phyloP scores from a whole-genome alignment of 768 basidiomycete genomes.

The Lyophyllum atratum region DNA sequence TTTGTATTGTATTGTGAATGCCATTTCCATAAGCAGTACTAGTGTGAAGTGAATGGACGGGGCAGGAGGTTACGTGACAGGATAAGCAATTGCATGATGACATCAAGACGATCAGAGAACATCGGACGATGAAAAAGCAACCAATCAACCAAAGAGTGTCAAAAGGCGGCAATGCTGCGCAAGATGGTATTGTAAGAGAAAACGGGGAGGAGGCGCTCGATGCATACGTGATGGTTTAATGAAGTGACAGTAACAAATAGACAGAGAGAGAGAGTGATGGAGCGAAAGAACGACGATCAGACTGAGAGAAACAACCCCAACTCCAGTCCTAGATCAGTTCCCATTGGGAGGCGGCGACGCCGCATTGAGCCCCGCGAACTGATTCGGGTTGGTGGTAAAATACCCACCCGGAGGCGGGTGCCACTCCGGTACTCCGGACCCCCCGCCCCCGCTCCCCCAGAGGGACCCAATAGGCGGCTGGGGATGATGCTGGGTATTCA shows the following conservation, averaged over 20 bases:
- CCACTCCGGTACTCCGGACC: conserved; percentile 43
- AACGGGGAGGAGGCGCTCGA: neutral
- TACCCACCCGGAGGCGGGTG: conserved; percentile 44
- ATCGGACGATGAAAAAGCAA: neutral
- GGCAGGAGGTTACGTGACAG: conserved; percentile 6
- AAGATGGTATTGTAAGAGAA: conserved; percentile 1
- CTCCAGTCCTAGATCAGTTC: conserved; percentile 19
- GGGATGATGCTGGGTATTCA: conserved; percentile 23
- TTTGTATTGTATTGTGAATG: conserved; percentile 11
- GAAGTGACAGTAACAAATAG: conserved; percentile 1
- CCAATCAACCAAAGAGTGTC: neutral
- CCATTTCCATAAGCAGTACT: conserved; percentile 16
- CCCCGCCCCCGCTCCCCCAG: conserved; percentile 41
- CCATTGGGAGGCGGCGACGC: conserved; percentile 51
- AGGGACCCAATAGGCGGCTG: conserved; percentile 25
- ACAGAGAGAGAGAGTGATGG: neutral
- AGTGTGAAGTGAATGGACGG: conserved; percentile 5
- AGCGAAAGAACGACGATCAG: neutral
- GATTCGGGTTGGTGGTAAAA: conserved; percentile 37
- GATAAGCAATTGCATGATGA: conserved; percentile 17
- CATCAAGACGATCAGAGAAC: conserved; percentile 11
- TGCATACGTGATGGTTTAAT: conserved; percentile 7
- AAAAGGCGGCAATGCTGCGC: neutral
- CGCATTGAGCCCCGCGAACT: conserved; percentile 50
- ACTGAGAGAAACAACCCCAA: conserved; percentile 14